phyloP scores from a whole-genome alignment of 2,329 filamentous ascomycete genomes.

The Pleomassaria siparia region DNA sequence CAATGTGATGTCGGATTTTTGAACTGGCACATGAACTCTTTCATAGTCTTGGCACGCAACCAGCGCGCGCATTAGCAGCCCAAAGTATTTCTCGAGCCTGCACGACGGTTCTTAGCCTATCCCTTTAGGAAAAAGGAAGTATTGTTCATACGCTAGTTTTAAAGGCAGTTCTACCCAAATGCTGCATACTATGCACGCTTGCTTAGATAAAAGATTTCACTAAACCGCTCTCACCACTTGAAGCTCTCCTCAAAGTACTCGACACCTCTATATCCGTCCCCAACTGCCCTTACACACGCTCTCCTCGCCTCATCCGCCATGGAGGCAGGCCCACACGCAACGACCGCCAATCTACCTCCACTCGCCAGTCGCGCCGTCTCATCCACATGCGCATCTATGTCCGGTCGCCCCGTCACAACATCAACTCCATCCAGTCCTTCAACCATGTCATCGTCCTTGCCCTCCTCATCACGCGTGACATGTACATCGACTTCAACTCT shows the following conservation, averaged over 20 bases:
- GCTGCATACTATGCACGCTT: background rate
- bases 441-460: constrained; percentile 21
- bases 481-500: constrained; percentile 29
- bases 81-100: too few species aligned
- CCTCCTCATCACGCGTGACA: constrained; percentile 26
- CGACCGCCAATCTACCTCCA: constrained; percentile 36
- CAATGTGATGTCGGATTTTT: too few species aligned
- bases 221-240: constrained; percentile 39
- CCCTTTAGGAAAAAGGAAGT: too few species aligned
- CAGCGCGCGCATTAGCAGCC: too few species aligned
- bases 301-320: constrained; percentile 51
- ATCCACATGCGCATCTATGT: constrained; percentile 39
- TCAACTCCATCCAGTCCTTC: constrained; percentile 21
- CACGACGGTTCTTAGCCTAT: too few species aligned
- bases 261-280: constrained; percentile 28
- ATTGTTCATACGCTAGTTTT: background rate
- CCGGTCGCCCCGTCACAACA: constrained; percentile 41
- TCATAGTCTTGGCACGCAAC: too few species aligned
- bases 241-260: constrained; percentile 54
- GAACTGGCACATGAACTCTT: too few species aligned
- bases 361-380: constrained; percentile 34
- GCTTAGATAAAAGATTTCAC: background rate
- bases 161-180: background rate
- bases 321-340: constrained; percentile 49
- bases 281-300: constrained; percentile 41